These are phyloP conservation scores for Pascua sp. DNA, from an alignment of 1,284 basidiomycete genomes.

Conservation along the genomic window DNA sequence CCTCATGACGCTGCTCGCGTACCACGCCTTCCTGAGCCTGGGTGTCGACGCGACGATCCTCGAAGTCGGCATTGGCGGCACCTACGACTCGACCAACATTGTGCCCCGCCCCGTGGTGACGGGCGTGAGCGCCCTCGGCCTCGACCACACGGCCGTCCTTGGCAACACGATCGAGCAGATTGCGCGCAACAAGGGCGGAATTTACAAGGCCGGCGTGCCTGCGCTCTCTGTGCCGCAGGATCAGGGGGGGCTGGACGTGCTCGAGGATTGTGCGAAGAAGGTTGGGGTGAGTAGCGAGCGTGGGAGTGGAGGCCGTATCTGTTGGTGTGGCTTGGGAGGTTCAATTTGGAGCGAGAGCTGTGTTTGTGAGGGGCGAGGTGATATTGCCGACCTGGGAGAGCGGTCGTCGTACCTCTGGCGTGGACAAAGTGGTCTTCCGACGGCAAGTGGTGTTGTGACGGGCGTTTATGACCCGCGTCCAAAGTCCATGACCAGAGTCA, in stretches of 20 bases:
- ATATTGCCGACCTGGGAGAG: no score
- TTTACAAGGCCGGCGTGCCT: conserved; percentile 86
- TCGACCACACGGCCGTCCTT: conserved; percentile 89
- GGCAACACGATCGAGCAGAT: conserved; percentile 89
- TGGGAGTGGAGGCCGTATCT: background rate
- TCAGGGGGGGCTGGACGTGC: conserved; percentile 65
- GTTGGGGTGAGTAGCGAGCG: conserved; percentile 55
- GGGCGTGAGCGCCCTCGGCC: conserved; percentile 83
- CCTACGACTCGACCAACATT: conserved; percentile 94
- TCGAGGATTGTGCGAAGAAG: conserved; percentile 64
- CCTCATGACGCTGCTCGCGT: conserved; percentile 87
- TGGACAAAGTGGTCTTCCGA: no score
- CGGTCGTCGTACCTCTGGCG: no score
- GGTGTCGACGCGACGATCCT: conserved; percentile 83
- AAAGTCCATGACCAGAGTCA: no score
- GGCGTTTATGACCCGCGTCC: no score
- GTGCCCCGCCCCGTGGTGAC: conserved; percentile 86
- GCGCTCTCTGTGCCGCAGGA: conserved; percentile 77
- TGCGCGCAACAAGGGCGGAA: conserved; percentile 93
- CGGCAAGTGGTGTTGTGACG: no score
- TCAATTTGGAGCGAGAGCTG: no score
- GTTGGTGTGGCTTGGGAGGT: no score
- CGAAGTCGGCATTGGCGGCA: conserved; percentile 95
- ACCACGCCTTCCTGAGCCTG: conserved; percentile 74
- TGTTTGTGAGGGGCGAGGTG: no score